Base-by-base conservation (phyloP, 2,329 filamentous ascomycete genomes). In the Chaetomiaceae sp. region DNA sequence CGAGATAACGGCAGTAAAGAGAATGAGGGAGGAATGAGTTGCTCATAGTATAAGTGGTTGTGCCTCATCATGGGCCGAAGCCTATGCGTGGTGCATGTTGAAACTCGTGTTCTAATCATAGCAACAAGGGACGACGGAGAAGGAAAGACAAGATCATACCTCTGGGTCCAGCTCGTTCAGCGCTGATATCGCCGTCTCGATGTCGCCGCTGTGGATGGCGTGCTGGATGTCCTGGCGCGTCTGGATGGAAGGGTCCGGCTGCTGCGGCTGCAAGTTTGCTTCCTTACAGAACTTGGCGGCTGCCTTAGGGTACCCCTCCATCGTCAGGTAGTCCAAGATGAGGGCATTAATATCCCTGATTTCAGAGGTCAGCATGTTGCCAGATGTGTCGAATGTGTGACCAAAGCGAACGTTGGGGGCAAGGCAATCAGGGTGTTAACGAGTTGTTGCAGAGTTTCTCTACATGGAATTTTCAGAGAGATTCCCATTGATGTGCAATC, bases 81-180 rank as follows among this genome's bases (percentile, higher is more conserved):
- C 79, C 79, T 97, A 94, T 90, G 94, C 91, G 94, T 99, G 94
- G 94, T 99, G 94, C 94, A 99, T 99, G 92, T 69, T 80, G 95
- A 84, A 91, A 87, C 80, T 81, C 76, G 67, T 70, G 67, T 79
- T 89, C 78, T 96, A 96, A 99, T 99, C 94, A 94, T 91, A 73
- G 81, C 79, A 82, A 75, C 55, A 62, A 57, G 20, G 42, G 47
- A 58, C 43, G 47, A 50, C 22, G 27, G 34, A 34, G 44, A 31
- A 15, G 11, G 50, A 50, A 48, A 47, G 53, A 3, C 11, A 8
- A 27, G 22, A 55, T 38, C 52, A 56, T 84, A 99, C 94, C 82
- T 94, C 85, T 62, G 91, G 88, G 62, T 96, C 89, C 31, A 95
- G 75, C 61, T 96, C 89, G 67, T 97, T 97, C 64, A 99, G 80